A percentile compares a stretch with the other conserved stretches of the same genome.
phyloP scores from a whole-genome alignment of 108 stramenopile species.

The Pseudonitzschia pungens region DNA sequence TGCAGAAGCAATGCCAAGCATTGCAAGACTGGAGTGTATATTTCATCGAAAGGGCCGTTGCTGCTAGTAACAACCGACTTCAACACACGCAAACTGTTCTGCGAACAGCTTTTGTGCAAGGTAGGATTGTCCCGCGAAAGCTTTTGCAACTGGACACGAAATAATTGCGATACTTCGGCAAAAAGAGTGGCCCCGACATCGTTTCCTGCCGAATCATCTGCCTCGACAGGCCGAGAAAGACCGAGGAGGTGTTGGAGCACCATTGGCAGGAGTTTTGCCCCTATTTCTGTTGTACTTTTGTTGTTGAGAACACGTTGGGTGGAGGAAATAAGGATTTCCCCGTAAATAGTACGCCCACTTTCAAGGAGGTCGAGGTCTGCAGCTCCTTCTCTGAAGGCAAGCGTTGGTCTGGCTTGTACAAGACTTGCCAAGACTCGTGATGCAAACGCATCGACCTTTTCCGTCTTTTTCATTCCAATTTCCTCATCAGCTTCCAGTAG shows the following conservation, averaged over 20 bases:
- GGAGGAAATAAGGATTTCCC: slow-evolving; percentile 51
- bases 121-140: neutral
- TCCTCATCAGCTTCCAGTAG: slow-evolving; percentile 47
- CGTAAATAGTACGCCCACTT: slow-evolving; percentile 41
- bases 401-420: slow-evolving; percentile 48
- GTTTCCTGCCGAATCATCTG: slow-evolving; percentile 30
- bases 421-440: slow-evolving; percentile 61
- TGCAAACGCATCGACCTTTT: slow-evolving; percentile 41
- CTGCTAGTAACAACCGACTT: slow-evolving; percentile 18
- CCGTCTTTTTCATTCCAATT: neutral
- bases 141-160: slow-evolving; percentile 19
- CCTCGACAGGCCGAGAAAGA: slow-evolving; percentile 31
- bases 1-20: slow-evolving; percentile 34
- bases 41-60: slow-evolving; percentile 14
- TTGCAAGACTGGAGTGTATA: slow-evolving; percentile 23
- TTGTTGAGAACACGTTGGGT: slow-evolving; percentile 38
- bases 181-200: slow-evolving; percentile 44
- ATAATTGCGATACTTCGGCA: slow-evolving; percentile 38
- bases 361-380: slow-evolving; percentile 21
- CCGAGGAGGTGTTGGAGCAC: slow-evolving; percentile 52
- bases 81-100: slow-evolving; percentile 29
- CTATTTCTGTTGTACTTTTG: slow-evolving; percentile 21
- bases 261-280: slow-evolving; percentile 50
- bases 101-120: slow-evolving; percentile 26
- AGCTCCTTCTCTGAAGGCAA: slow-evolving; percentile 33